phyloP scores from a whole-genome alignment of 2,329 filamentous ascomycete genomes.

The Colletotrichum orbiculare region DNA sequence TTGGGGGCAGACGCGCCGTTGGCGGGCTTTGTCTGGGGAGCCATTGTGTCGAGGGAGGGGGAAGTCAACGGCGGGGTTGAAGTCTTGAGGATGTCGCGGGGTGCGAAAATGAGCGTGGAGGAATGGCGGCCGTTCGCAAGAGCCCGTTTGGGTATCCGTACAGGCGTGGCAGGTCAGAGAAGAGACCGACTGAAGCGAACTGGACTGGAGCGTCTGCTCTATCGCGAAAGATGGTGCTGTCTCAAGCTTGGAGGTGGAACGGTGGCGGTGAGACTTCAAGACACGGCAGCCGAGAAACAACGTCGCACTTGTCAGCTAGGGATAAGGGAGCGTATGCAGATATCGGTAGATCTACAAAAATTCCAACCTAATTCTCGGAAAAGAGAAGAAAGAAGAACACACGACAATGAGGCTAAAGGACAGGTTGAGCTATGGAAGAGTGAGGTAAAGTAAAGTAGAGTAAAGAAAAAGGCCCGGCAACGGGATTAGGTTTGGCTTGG shows the following conservation, averaged over 20 bases:
- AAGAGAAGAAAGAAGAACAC: conserved; percentile 6
- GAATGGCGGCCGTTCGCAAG: not conserved
- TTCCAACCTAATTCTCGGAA: conserved; percentile 9
- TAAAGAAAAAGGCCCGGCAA: conserved; percentile 26
- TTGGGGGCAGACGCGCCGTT: conserved; percentile 29
- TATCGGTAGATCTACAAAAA: conserved; percentile 3
- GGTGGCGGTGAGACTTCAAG: conserved; percentile 15
- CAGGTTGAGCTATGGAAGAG: not conserved
- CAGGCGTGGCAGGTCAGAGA: not conserved
- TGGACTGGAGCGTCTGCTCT: not conserved
- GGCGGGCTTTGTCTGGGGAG: conserved; percentile 18
- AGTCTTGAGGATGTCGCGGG: not conserved
- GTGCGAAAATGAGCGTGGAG: conserved; percentile 7
- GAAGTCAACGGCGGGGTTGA: conserved; percentile 1
- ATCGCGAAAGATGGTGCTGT: conserved; percentile 25
- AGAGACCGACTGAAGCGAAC: not conserved
- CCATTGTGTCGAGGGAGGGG: conserved; percentile 20
- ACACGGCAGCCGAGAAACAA: conserved; percentile 14
- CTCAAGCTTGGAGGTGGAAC: conserved; percentile 23
- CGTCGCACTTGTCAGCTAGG: conserved; percentile 1
- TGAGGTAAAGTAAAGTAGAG: not conserved
- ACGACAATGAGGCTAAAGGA: conserved; percentile 3
- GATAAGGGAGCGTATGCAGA: conserved; percentile 1
- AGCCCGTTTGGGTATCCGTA: not conserved
- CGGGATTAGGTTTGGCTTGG: not conserved